Conservation (phyloP, 2,329 filamentous ascomycete species). For the Nothopassalora personata region DNA sequence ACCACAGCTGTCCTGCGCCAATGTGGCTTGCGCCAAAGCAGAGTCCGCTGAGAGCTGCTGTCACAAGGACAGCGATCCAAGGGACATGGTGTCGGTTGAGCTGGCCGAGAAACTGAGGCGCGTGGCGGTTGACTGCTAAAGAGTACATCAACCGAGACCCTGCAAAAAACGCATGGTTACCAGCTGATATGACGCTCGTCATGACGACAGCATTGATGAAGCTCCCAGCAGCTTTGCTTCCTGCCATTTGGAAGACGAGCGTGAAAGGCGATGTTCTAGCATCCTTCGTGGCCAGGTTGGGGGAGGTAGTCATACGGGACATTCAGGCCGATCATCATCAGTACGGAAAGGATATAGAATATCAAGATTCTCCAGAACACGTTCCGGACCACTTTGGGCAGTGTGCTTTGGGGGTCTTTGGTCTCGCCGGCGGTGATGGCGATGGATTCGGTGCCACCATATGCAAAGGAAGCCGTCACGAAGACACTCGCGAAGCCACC, state of each 20-base stretch:
- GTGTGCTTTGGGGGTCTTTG: slow-evolving; percentile 54
- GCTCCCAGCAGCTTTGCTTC: slow-evolving; percentile 50
- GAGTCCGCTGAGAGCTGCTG: slow-evolving; percentile 37
- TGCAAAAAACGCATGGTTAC: slow-evolving; percentile 56
- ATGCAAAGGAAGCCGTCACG: slow-evolving; percentile 56
- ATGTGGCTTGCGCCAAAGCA: slow-evolving; percentile 63
- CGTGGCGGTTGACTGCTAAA: slow-evolving; percentile 51
- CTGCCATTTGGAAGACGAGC: slow-evolving; percentile 56
- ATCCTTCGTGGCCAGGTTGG: slow-evolving; percentile 38
- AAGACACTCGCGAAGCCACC: slow-evolving; percentile 62
- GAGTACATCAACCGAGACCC: slow-evolving; percentile 55
- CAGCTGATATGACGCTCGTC: slow-evolving; percentile 54
- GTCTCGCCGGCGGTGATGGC: slow-evolving; percentile 64
- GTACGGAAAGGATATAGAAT: slow-evolving; percentile 70
- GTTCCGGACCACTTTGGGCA: slow-evolving; percentile 60
- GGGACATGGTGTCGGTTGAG: slow-evolving; percentile 50
- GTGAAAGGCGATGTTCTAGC: slow-evolving; percentile 49
- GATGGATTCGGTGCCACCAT: slow-evolving; percentile 55
- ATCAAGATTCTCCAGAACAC: slow-evolving; percentile 76
- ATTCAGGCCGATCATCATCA: slow-evolving; percentile 69
- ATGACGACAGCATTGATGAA: slow-evolving; percentile 60
- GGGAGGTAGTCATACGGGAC: slow-evolving; percentile 64
- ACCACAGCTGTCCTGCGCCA: slow-evolving; percentile 59
- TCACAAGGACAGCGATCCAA: slow-evolving; percentile 42
- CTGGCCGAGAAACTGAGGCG: slow-evolving; percentile 50